Base-by-base conservation (phyloP, 1,284 basidiomycete genomes). In the Pisolithus thermaeus region DNA sequence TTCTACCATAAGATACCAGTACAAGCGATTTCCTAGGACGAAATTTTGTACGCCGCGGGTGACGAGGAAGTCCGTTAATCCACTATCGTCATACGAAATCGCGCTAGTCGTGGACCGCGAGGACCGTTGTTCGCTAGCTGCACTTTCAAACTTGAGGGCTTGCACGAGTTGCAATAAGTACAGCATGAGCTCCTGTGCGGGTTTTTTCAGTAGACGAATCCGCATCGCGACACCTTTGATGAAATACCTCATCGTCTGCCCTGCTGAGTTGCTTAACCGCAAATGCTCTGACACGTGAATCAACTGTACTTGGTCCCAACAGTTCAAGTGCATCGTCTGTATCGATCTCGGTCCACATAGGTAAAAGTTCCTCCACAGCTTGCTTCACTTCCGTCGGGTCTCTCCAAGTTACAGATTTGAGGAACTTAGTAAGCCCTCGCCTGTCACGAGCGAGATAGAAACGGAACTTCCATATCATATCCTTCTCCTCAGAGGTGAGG, bases 1-100 rank as follows among this genome's bases (percentile, higher is more conserved):
- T 68, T 99, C 97, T 3, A 99, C 96, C 79, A 92, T 92, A 50
- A 99, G 81, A 62, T 99, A 99, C 97, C 97, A 99, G 65, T 97
- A 90, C 54, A 99, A 77, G 27, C 90, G 81, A 62, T 97, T 98
- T 0, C 94, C 96, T 1, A 99, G 75, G 0, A 93, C 78, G 1
- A 79, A 77, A 61, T 97, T 96, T 49, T 78, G 75, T 11, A 93
- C 89, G 16, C 91, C 92, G 18, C 95, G 81, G 4, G 81, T 73
- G 49, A 98, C 92, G 47, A 99, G 76, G 64, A 98, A 97, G 61
- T 95, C 92, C 1, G 92, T 86, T 1, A 97, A 74, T 1, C 90
- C 89, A 61, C 87, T 90, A 58, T 92, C 89, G 41, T 90, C 87
- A 52, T 90, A 87, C 0, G 86, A 89, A 52, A 87, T 81, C 0